These are phyloP conservation scores for Physcomitrium patens DNA, from an alignment of 225 moss, liverwort and hornwort species.

Conservation along the genomic window DNA sequence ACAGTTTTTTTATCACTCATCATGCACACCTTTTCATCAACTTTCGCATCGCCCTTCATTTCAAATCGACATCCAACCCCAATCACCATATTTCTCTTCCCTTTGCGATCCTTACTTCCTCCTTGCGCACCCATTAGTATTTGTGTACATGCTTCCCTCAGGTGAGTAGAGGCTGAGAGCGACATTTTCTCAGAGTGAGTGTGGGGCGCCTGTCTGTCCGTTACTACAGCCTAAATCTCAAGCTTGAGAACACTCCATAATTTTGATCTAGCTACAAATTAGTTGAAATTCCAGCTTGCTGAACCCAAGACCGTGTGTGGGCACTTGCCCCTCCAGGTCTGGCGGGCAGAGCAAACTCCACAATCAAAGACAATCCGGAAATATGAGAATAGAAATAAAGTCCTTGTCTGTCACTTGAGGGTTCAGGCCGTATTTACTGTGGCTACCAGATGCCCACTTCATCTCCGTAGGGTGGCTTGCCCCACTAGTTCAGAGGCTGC, in stretches of 20 bases:
- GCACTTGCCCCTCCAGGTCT: too few species aligned
- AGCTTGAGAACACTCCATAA: background rate
- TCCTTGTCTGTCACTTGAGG: too few species aligned
- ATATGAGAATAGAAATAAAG: too few species aligned
- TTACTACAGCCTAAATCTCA: background rate
- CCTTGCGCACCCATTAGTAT: constrained; percentile 4
- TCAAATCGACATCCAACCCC: constrained; percentile 43
- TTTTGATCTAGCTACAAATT: too few species aligned
- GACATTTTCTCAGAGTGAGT: constrained; percentile 37
- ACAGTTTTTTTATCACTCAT: constrained; percentile 21
- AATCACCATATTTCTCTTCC: constrained; percentile 20
- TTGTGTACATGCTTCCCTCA: constrained; percentile 27
- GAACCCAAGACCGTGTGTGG: background rate
- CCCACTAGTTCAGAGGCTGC: background rate
- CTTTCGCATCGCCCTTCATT: constrained; percentile 27
- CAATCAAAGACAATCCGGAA: too few species aligned
- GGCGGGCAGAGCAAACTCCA: too few species aligned
- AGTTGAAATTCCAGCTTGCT: background rate
- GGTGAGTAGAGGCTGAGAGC: constrained; percentile 30
- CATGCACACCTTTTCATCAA: constrained; percentile 28
- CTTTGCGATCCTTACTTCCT: constrained; percentile 23
- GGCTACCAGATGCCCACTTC: constrained; percentile 16
- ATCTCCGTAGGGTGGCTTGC: background rate
- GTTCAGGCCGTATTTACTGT: background rate
- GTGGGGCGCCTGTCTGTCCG: background rate